Base-by-base conservation (phyloP, 306 rosid species). In the Acacia melanoxylon region DNA sequence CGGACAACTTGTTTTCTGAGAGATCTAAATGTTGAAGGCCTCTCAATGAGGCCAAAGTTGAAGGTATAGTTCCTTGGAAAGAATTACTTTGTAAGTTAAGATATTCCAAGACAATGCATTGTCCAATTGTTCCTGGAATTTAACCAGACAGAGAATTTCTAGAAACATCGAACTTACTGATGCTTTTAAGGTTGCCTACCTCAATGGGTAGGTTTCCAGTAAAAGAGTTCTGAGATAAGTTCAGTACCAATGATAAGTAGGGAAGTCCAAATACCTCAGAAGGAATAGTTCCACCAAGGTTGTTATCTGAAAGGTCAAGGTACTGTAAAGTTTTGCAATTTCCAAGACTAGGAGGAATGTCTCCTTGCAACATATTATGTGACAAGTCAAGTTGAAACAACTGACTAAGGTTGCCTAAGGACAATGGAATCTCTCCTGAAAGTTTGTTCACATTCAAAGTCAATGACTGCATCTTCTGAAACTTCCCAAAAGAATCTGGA, bases 391-490 rank as follows among this genome's bases (percentile, higher is more conserved):
- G 89, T 20, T 29, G 24, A 56, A 62, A 59, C 19, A 90, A 35
- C 35, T 75, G 76, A 7, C 82, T 80, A 66, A 88, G 89, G 51
- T 86, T 86, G 16, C 91, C 86, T 35, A 88, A 10, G 25, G 89
- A 88, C 8, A 72, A n/a, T 6, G 87, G 87, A 29, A 86, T 81
- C 10, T 66, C 0, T 62, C 93, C 90, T 52, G 83, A 78, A 31
- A 90, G 74, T 72, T 68, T 68, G 49, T 88, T 90, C 11, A 1
- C 24, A 24, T 13, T 20, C 12, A 88, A 76, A 2, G 8, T 4
- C 76, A 90, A 56, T 14, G 1, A 10, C 49, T 84, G 86, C 37
- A 84, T 56, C 74, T 72, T 78, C 31, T 14, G 33, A 6, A 90
- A 75, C 75, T 75, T 86, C 1, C 86, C 86, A 40, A 88, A 81